Base-by-base conservation (phyloP, 1,284 basidiomycete genomes). In the Sporisorium graminicola region DNA sequence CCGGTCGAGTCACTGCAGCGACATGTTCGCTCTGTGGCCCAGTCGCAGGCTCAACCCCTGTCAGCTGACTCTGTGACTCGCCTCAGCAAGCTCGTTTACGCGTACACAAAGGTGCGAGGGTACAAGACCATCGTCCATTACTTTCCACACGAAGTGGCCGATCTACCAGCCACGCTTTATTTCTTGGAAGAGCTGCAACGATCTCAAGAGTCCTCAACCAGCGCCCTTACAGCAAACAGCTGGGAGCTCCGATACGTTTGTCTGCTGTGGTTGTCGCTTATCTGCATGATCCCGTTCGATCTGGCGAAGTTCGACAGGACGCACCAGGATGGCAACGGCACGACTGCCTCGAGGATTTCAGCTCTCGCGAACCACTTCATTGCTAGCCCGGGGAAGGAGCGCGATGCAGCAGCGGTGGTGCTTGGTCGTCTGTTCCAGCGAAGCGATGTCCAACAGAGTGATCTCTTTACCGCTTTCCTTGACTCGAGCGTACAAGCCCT, bases 231-330 rank as follows among this genome's bases (percentile, higher is more conserved):
- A 22, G 37, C 22, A 16, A n/a, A 24, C 10, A 62, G 65, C 46
- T 99, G 97, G 97, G 88, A 92, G 50, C 86, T 95, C 55, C 91
- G 94, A 63, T 95, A 97, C 80, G 89, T 93, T 16, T 88, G 94
- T 24, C 88, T 99, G 5, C 88, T 98, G 2, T 99, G 97, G 96
- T 89, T 99, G 13, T 93, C 94, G 18, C 89, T 99, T 18, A 92
- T 98, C 57, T 93, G 93, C 86, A 94, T 94, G 87, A 91, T 98
- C 22, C 97, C 97, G 0, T 99, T 99, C 85, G 91, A 94, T 82
- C 88, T 99, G 51, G 88, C 90, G 18, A 92, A 93, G 69, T 93
- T 98, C 60, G 93, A 95, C 81, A 58, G 75, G n/a, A 89, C 91
- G 58, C 84, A 82, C 13, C 87, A 57, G 27, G 14, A 13, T 2